These are phyloP conservation scores for Candolleomyces efflorescens DNA, from an alignment of 768 basidiomycete species.

Conservation along the genomic window DNA sequence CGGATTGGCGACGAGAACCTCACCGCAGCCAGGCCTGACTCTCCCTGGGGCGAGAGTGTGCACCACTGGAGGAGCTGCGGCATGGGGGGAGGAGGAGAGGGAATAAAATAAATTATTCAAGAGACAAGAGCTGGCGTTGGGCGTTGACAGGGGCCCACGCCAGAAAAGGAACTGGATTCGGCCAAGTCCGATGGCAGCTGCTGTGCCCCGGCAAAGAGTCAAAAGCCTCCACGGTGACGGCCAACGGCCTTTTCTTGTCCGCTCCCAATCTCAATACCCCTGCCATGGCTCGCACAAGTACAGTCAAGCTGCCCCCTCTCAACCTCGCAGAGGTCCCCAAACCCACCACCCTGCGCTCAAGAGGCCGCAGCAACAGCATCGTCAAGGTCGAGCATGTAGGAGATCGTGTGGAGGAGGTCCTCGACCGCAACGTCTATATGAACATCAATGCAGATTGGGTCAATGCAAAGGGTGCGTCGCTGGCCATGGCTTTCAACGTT, in stretches of 20 bases:
- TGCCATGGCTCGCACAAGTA: slow-evolving; percentile 47
- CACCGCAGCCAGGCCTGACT: slow-evolving; percentile 59
- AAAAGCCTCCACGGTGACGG: background rate
- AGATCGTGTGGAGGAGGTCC: slow-evolving; percentile 65
- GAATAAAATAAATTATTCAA: background rate
- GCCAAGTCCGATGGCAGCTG: slow-evolving; percentile 21
- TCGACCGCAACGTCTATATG: slow-evolving; percentile 76
- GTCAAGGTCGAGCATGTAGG: slow-evolving; percentile 85
- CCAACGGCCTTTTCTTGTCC: background rate
- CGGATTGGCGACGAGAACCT: slow-evolving; percentile 68
- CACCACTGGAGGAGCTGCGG: slow-evolving; percentile 60
- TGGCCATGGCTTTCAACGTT: slow-evolving; percentile 2
- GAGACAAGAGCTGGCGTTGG: background rate
- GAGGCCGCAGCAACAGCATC: slow-evolving; percentile 66
- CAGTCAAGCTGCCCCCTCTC: slow-evolving; percentile 53
- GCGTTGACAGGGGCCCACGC: background rate
- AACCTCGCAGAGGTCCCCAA: slow-evolving; percentile 31
- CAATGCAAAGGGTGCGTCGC: slow-evolving; percentile 76
- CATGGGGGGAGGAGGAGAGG: background rate
- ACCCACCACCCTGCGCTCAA: slow-evolving; percentile 33
- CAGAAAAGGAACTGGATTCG: slow-evolving; percentile 12
- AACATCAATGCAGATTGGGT: slow-evolving; percentile 94
- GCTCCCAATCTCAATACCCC: background rate
- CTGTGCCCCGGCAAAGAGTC: background rate
- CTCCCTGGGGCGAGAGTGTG: slow-evolving; percentile 53